phyloP scores from a whole-genome alignment of 2,329 filamentous ascomycete genomes.

The Xylaria digitata region DNA sequence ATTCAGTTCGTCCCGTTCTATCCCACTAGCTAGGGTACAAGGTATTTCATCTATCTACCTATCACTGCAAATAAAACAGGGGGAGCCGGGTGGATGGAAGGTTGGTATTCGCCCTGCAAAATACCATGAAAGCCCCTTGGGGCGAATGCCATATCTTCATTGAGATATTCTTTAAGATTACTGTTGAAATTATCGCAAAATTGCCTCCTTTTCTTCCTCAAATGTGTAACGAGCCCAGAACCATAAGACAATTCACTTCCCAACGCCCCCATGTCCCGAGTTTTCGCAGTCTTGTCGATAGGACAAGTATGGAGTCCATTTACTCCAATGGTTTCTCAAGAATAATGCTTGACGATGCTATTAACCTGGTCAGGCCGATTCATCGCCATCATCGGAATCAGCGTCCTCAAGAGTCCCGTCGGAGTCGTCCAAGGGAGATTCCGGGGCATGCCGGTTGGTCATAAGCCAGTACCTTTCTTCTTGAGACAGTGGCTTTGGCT shows the following conservation, averaged over 20 bases:
- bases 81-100: background rate
- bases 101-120: background rate
- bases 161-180: background rate
- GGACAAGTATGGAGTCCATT: too few species aligned
- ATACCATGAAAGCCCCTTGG: too few species aligned
- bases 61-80: background rate
- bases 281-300: too few species aligned
- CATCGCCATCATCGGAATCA: background rate
- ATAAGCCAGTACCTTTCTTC: slow-evolving; percentile 27
- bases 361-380: background rate
- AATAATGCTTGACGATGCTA: background rate
- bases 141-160: background rate
- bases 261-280: too few species aligned
- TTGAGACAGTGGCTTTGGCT: slow-evolving; percentile 15
- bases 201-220: background rate
- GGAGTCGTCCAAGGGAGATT: slow-evolving; percentile 5
- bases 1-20: background rate
- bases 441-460: background rate
- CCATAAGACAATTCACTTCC: background rate
- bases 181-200: background rate
- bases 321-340: background rate
- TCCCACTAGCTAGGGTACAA: background rate
- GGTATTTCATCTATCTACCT: background rate
- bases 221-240: background rate
- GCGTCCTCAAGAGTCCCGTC: background rate